Conservation (phyloP, 768 basidiomycete genomes). For the Leccinum uliginosum region DNA sequence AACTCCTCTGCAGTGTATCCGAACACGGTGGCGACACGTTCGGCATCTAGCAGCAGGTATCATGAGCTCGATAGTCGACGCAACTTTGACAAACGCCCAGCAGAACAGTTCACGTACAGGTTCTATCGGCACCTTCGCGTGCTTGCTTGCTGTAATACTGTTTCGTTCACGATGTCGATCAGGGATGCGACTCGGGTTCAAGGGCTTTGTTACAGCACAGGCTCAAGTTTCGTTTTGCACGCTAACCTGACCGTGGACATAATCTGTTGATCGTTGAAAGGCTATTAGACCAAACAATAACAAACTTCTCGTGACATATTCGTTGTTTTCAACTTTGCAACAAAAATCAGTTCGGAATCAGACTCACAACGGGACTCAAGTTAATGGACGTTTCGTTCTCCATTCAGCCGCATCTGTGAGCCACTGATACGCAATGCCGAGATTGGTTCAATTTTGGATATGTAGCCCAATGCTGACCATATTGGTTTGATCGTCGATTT, state of each 20-base stretch:
- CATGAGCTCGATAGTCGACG: neutral
- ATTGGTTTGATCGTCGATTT: neutral
- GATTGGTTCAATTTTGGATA: neutral
- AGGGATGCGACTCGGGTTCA: conserved; percentile 1
- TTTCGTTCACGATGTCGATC: conserved; percentile 6
- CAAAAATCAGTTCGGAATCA: neutral
- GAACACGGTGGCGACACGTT: conserved; percentile 30
- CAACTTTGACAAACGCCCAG: neutral
- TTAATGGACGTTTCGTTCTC: neutral
- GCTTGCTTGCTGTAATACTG: conserved; percentile 13
- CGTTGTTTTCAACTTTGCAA: no score
- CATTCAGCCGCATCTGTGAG: neutral
- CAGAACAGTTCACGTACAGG: conserved; percentile 9
- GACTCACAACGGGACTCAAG: neutral
- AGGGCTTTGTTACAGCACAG: neutral
- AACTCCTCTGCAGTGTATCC: conserved; percentile 44
- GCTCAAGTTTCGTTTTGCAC: neutral
- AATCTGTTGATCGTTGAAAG: no score
- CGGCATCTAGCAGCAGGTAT: conserved; percentile 4
- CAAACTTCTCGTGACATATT: no score
- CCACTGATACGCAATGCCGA: neutral
- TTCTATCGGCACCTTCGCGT: conserved; percentile 3
- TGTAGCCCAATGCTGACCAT: neutral
- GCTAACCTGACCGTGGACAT: neutral
- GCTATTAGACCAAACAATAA: no score